These are phyloP conservation scores for Candolleomyces efflorescens DNA, from an alignment of 768 basidiomycete genomes.

Conservation along the genomic window DNA sequence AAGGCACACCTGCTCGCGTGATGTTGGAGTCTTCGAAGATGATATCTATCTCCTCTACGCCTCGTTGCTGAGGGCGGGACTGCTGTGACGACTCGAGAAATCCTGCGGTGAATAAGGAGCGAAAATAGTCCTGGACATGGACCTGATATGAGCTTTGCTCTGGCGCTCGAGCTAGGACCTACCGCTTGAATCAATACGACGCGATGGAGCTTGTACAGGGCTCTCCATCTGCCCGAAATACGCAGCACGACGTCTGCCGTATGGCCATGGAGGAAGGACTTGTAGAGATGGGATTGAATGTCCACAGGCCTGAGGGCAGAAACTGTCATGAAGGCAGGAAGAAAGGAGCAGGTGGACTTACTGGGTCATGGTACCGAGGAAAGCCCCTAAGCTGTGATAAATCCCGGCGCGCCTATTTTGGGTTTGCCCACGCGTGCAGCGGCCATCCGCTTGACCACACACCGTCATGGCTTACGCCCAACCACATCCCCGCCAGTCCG, in stretches of 20 bases:
- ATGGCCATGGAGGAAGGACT: slow-evolving; percentile 62
- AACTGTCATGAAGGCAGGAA: slow-evolving; percentile 29
- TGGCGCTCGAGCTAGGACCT: slow-evolving; percentile 2
- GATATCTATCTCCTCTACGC: slow-evolving; percentile 58
- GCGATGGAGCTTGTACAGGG: slow-evolving; percentile 75
- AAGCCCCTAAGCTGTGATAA: neutral
- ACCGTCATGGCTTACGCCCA: slow-evolving; percentile 49
- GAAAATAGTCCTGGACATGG: slow-evolving; percentile 71
- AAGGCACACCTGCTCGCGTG: slow-evolving; percentile 64
- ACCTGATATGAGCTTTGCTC: slow-evolving; percentile 4
- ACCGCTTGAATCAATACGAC: slow-evolving; percentile 89
- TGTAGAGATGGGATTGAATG: slow-evolving; percentile 74
- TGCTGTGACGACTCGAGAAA: slow-evolving; percentile 57
- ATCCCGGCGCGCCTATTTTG: slow-evolving; percentile 2
- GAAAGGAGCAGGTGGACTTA: slow-evolving; percentile 6
- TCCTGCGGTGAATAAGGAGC: slow-evolving; percentile 78
- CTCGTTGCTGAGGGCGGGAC: slow-evolving; percentile 19
- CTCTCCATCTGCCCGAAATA: slow-evolving; percentile 61
- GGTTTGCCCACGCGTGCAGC: neutral
- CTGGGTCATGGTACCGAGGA: neutral
- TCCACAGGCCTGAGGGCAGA: slow-evolving; percentile 44
- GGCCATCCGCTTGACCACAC: neutral
- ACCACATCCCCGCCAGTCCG: slow-evolving; percentile 65
- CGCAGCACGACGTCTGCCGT: slow-evolving; percentile 78
- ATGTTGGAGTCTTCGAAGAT: slow-evolving; percentile 85